Base-by-base conservation (phyloP, 2,329 filamentous ascomycete species). In the Trichoderma sp. region DNA sequence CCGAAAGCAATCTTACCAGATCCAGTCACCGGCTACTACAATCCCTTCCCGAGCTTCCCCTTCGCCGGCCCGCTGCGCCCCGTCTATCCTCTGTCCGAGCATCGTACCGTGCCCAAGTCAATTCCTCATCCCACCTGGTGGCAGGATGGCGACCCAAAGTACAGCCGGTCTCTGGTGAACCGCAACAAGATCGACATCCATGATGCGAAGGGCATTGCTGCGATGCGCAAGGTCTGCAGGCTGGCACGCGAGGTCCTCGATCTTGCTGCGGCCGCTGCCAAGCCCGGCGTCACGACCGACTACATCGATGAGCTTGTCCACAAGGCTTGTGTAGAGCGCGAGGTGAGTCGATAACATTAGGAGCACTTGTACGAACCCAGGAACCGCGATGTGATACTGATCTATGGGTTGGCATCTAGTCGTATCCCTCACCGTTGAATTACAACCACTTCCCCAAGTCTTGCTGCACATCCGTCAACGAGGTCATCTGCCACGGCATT, bases 401-500 rank as follows among this genome's bases (percentile, higher is more conserved):
- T 68, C 42, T 58, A 45, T 66, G 34, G 68, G 34, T 45, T 19
- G 34, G 17, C 50, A 56, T 54, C 3, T 70, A 97, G 94, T 92
- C 93, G 10, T 98, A 98, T 78, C 94, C 94, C 0, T 97, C 94
- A 1, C 93, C 94, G 1, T 84, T 98, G 37, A 97, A 97, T 82
- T 98, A 98, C 82, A 92, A 92, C 83, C 85, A 94, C 79, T 99
- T 98, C 81, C 95, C 95, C 72, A 99, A 99, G 82, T 99, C 95
- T 0, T 92, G 97, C 70, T 99, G 95, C 81, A 98, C 94, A 3
- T 98, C 94, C 3, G 82, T 92, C 59, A 99, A 99, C 83, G 95
- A 99, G 81, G 92, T 97, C 71, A 98, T 99, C 78, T 99, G 95
- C 83, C 95, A 99, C 84, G 95, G 95, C 64, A 99, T 99, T 71